Conservation (phyloP, 2,329 filamentous ascomycete genomes). For the Metarhizium robertsii region DNA sequence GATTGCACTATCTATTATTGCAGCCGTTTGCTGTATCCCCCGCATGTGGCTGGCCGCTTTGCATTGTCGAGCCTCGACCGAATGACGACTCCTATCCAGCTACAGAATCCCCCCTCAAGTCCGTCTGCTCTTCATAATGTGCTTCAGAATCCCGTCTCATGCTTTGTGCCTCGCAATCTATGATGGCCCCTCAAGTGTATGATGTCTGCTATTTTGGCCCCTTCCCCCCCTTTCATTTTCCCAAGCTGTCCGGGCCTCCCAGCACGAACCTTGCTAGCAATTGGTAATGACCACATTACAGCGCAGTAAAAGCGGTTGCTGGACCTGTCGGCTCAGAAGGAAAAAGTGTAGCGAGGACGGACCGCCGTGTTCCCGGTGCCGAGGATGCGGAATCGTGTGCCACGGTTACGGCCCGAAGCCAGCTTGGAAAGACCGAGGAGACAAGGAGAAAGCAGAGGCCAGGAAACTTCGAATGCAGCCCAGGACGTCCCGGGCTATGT, state of each 20-base stretch:
- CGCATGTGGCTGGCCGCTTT: too few species aligned
- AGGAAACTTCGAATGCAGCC: background rate
- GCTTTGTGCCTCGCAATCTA: too few species aligned
- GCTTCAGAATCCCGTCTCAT: too few species aligned
- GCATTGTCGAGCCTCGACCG: too few species aligned
- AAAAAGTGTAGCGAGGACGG: constrained; percentile 3
- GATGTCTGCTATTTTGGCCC: too few species aligned
- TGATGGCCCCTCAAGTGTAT: too few species aligned
- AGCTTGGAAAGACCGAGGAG: constrained; percentile 4
- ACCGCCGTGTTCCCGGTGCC: constrained; percentile 1
- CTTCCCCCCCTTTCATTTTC: too few species aligned
- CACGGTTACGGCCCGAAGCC: constrained; percentile 5
- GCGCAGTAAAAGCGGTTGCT: constrained; percentile 5
- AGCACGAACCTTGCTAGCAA: background rate
- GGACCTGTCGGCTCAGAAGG: constrained; percentile 4
- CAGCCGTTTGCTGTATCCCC: too few species aligned
- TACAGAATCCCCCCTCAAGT: too few species aligned
- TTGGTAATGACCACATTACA: background rate
- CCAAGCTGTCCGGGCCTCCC: background rate
- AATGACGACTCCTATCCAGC: too few species aligned
- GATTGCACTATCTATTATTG: too few species aligned
- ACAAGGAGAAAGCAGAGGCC: constrained; percentile 3
- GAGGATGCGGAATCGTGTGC: background rate
- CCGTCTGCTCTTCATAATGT: too few species aligned
- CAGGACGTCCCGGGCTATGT: background rate